Conservation (phyloP, 2,329 filamentous ascomycete species). For the Aspergillus ustus region DNA sequence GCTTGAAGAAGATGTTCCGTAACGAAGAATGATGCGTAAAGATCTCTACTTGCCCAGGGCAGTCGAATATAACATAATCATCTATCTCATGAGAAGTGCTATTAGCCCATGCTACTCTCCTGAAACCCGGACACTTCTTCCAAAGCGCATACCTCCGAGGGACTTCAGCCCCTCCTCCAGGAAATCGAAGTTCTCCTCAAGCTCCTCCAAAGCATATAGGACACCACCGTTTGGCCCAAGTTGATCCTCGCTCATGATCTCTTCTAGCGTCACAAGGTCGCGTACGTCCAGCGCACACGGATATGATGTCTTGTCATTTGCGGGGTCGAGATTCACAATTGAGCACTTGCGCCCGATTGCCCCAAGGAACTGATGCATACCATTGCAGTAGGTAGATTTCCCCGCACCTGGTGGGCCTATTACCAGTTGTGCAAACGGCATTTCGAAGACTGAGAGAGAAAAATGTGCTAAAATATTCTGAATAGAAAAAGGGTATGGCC, state of each 20-base stretch:
- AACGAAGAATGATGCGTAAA: conserved; percentile 94
- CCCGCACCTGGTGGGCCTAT: conserved; percentile 94
- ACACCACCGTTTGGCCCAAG: conserved; percentile 92
- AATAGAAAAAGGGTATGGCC: not conserved
- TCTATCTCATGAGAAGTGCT: conserved; percentile 51
- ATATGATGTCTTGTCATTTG: conserved; percentile 91
- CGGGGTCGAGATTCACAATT: conserved; percentile 94
- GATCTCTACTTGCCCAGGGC: conserved; percentile 93
- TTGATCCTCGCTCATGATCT: conserved; percentile 90
- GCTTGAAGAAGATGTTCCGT: conserved; percentile 85
- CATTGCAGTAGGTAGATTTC: conserved; percentile 98
- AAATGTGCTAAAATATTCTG: no score
- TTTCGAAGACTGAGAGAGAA: conserved; percentile 28
- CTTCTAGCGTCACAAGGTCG: conserved; percentile 84
- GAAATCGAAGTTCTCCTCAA: conserved; percentile 95
- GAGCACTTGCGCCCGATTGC: conserved; percentile 95
- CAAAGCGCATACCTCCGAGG: conserved; percentile 60
- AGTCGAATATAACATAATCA: conserved; percentile 94
- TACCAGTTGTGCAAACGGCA: conserved; percentile 75
- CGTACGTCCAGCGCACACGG: conserved; percentile 89
- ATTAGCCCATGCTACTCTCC: conserved; percentile 13
- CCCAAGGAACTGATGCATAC: conserved; percentile 97
- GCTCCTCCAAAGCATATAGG: conserved; percentile 90
- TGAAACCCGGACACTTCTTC: not conserved
- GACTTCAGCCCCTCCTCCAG: conserved; percentile 78